Conservation (phyloP, 2,329 filamentous ascomycete genomes). For the Cladophialophora immunda region DNA sequence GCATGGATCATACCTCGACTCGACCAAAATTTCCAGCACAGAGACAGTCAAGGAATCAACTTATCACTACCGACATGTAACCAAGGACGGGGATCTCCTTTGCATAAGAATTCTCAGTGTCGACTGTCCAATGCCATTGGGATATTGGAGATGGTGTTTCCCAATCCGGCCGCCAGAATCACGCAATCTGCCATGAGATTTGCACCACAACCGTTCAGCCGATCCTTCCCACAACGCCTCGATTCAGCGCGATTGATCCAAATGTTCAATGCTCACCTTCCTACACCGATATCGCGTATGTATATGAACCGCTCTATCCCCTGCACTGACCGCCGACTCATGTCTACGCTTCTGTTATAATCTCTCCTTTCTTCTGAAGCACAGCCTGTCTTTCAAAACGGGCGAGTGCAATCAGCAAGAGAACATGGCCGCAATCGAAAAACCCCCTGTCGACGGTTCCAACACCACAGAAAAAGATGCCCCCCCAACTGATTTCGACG, state of each 20-base stretch:
- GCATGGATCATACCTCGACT: not conserved
- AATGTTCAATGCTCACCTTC: not conserved
- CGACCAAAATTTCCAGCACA: not conserved
- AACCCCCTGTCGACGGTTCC: not conserved
- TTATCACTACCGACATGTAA: not conserved
- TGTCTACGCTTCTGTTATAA: not conserved
- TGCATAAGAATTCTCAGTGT: not conserved
- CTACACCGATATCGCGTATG: not conserved
- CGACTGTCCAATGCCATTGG: not conserved
- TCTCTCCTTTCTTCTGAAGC: not conserved
- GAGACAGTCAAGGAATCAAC: not conserved
- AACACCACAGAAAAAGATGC: not conserved
- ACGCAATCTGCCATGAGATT: constrained; percentile 20
- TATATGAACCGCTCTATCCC: not conserved
- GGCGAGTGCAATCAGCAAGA: not conserved
- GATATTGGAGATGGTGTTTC: not conserved
- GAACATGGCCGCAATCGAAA: constrained; percentile 12
- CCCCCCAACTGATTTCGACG: not conserved
- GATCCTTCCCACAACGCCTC: not conserved
- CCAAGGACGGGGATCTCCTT: not conserved
- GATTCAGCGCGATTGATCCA: not conserved
- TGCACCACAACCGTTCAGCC: constrained; percentile 14
- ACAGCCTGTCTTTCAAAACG: not conserved
- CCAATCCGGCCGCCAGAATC: constrained; percentile 2
- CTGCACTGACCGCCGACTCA: not conserved